Conservation (phyloP, 257 asterid genomes). For the Solanum pimpinellifolium region DNA sequence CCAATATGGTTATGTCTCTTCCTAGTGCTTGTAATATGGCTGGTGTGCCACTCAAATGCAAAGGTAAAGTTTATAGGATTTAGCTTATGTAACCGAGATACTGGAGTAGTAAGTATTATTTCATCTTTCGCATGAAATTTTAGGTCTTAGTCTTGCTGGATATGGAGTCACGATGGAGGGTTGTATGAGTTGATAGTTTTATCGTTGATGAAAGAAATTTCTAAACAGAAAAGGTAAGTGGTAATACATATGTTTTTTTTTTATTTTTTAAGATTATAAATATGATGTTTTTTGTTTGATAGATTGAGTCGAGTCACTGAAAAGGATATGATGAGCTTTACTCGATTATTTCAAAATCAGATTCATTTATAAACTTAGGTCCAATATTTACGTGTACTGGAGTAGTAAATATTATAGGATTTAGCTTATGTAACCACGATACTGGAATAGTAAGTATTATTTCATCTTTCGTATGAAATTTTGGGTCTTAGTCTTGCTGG, state of each 20-base stretch:
- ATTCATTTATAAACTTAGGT: too few species aligned
- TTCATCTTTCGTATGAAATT: not conserved
- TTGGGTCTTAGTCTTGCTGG: not conserved
- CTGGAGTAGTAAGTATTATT: too few species aligned
- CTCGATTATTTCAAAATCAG: too few species aligned
- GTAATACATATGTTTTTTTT: not conserved
- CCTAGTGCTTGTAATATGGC: conserved; percentile 60
- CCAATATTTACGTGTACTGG: too few species aligned
- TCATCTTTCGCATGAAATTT: not conserved
- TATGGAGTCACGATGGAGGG: not conserved
- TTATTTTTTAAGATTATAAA: not conserved
- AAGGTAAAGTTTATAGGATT: conserved; percentile 15
- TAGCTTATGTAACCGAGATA: not conserved
- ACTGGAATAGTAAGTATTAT: too few species aligned
- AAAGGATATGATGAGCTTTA: too few species aligned
- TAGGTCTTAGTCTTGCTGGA: not conserved
- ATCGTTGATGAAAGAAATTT: not conserved
- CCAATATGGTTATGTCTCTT: conserved; percentile 40
- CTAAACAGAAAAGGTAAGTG: not conserved
- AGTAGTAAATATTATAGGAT: too few species aligned
- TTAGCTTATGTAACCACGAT: too few species aligned
- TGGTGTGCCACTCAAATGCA: conserved; percentile 59
- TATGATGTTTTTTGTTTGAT: not conserved
- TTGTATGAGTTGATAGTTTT: too few species aligned
- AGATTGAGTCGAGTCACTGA: too few species aligned